These are phyloP conservation scores for Giardia duodenalis DNA, from an alignment of 208 protist genomes.

Conservation along the genomic window DNA sequence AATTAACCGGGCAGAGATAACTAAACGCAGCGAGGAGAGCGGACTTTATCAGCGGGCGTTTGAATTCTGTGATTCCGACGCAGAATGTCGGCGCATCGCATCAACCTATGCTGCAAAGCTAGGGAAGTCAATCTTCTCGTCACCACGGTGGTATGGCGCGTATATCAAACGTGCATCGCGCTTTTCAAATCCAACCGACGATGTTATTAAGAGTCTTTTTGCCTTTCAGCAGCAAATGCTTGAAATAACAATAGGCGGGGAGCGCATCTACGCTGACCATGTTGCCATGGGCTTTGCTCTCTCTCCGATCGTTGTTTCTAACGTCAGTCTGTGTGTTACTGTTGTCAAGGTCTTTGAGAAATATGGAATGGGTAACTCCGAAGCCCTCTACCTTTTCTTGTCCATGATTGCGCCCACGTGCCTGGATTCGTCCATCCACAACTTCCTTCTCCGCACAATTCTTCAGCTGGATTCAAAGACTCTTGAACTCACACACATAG, in stretches of 20 bases:
- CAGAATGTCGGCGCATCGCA: constrained; percentile 16
- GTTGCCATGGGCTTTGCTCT: not conserved
- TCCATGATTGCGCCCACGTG: not conserved
- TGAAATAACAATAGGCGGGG: not conserved
- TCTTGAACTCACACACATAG: not conserved
- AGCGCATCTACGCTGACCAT: constrained; percentile 18
- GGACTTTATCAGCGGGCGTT: constrained; percentile 71
- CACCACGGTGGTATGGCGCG: not conserved
- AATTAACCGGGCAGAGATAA: constrained; percentile 83
- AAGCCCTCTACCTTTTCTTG: constrained; percentile 3
- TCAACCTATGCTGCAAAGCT: not conserved
- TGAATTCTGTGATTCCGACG: not conserved
- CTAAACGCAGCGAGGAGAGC: constrained; percentile 86
- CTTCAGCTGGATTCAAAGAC: not conserved
- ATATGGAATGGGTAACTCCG: not conserved
- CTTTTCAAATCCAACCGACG: not conserved
- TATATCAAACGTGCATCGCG: not conserved
- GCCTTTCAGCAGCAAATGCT: not conserved
- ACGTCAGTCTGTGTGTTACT: not conserved
- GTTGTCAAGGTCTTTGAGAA: constrained; percentile 7
- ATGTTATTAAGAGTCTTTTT: not conserved
- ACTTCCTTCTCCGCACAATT: not conserved
- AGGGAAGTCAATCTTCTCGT: not conserved
- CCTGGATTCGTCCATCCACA: constrained; percentile 1
- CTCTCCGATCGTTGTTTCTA: not conserved